phyloP scores from a whole-genome alignment of 2,329 filamentous ascomycete species.

The Penicillium occitanis region DNA sequence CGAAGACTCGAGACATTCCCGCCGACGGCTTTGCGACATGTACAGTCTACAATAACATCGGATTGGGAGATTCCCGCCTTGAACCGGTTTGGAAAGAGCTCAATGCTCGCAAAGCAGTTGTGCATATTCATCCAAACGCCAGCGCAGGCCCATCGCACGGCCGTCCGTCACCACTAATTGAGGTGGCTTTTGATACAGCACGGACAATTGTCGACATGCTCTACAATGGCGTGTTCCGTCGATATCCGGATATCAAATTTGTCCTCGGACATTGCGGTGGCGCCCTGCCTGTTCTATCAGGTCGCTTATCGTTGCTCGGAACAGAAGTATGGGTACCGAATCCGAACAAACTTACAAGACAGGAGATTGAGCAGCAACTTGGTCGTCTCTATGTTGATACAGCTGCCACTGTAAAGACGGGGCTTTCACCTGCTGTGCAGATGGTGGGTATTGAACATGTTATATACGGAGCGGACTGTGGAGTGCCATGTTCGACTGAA shows the following conservation, averaged over 20 bases:
- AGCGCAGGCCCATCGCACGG: background rate
- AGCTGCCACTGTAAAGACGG: constrained; percentile 16
- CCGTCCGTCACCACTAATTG: constrained; percentile 13
- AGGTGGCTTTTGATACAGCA: constrained; percentile 15
- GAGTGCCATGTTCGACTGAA: constrained; percentile 18
- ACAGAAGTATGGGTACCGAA: constrained; percentile 15
- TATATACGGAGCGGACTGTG: constrained; percentile 20
- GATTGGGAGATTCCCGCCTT: background rate
- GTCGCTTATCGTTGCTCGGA: constrained; percentile 10
- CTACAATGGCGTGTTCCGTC: constrained; percentile 8
- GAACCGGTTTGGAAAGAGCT: constrained; percentile 10
- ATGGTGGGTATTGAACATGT: constrained; percentile 15
- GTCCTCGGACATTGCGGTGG: constrained; percentile 15
- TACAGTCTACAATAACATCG: constrained; percentile 3
- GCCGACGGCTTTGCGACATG: constrained; percentile 10
- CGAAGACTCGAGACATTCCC: background rate
- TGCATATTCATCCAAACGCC: constrained; percentile 16
- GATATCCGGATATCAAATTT: constrained; percentile 14
- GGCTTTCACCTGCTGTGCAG: constrained; percentile 14
- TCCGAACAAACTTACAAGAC: background rate
- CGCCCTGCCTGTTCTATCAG: constrained; percentile 10
- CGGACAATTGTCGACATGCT: constrained; percentile 12
- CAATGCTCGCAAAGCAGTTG: constrained; percentile 13
- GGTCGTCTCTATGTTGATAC: constrained; percentile 15
- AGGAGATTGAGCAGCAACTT: constrained; percentile 12